Conservation (phyloP, 139 green algal genomes). For the Chlorella sorokiniana region DNA sequence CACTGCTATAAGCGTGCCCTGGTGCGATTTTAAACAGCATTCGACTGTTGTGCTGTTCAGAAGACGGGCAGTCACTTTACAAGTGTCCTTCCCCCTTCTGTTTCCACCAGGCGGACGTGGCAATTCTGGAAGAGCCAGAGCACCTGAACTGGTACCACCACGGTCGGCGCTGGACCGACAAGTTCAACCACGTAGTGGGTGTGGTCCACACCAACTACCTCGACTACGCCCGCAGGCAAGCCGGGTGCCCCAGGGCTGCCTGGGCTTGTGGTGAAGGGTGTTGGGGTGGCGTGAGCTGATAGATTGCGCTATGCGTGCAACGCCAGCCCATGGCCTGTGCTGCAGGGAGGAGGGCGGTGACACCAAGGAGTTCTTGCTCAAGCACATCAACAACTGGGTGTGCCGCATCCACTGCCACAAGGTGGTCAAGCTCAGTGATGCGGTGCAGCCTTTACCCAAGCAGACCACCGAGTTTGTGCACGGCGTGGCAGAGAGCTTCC, state of each 20-base stretch:
- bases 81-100: no score
- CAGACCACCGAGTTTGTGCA: conserved; percentile 94
- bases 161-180: conserved; percentile 94
- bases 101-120: conserved; percentile 83
- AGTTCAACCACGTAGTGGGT: conserved; percentile 96
- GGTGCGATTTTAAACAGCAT: no score
- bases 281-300: background rate
- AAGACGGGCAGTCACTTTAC: background rate
- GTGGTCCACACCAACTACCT: conserved; percentile 99
- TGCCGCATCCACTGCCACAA: conserved; percentile 93
- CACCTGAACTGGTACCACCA: conserved; percentile 99
- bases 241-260: background rate
- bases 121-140: conserved; percentile 98
- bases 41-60: no score
- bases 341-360: conserved; percentile 55
- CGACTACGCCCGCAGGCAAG: conserved; percentile 83
- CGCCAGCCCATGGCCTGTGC: no score
- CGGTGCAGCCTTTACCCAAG: conserved; percentile 92
- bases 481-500: conserved; percentile 90
- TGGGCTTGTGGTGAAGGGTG: background rate
- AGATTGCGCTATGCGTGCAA: no score
- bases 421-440: conserved; percentile 96
- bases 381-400: conserved; percentile 83
- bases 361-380: conserved; percentile 61
- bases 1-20: no score